A percentile compares a stretch with the other conserved stretches of the same genome.
These are phyloP conservation scores for Ogataea thermomethanolica DNA, from an alignment of 805 yeast species.

Conservation along the genomic window DNA sequence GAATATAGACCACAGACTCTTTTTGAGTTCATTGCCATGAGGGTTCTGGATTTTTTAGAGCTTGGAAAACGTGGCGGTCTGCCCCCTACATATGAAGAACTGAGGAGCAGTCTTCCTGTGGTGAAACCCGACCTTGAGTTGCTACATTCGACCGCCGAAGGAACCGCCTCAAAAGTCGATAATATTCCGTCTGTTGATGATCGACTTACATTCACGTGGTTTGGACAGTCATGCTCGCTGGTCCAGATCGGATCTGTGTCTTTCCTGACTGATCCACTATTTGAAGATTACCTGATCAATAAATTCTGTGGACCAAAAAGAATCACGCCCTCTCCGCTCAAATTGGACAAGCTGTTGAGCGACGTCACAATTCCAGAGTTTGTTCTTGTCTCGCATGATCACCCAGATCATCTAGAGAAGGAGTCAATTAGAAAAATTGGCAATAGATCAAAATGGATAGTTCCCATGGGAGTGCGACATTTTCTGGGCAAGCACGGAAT, in stretches of 20 bases:
- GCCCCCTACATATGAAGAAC: constrained; percentile 44
- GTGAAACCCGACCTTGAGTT: constrained; percentile 53
- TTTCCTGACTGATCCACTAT: constrained; percentile 82
- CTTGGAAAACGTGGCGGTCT: constrained; percentile 55
- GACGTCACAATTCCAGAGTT: constrained; percentile 56
- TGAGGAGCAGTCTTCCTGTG: constrained; percentile 57
- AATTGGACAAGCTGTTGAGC: constrained; percentile 46
- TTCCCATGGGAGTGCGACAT: constrained; percentile 73
- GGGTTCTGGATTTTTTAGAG: constrained; percentile 69
- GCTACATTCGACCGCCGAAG: constrained; percentile 26
- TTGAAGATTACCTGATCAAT: constrained; percentile 60
- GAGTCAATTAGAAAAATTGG: constrained; percentile 54
- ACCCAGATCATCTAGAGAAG: constrained; percentile 89
- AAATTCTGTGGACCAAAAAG: constrained; percentile 77
- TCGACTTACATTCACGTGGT: constrained; percentile 76
- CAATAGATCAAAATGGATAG: constrained; percentile 72
- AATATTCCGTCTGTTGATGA: constrained; percentile 36
- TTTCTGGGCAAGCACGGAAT: constrained; percentile 59
- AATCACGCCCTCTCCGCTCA: constrained; percentile 73
- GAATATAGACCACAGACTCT: constrained; percentile 90
- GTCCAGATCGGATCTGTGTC: constrained; percentile 70
- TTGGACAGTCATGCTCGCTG: constrained; percentile 86
- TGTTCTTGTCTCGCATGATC: constrained; percentile 86
- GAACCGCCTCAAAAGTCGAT: constrained; percentile 5
- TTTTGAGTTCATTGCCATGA: constrained; percentile 74